These are phyloP conservation scores for Tolypocladium cylindrosporum DNA, from an alignment of 2,329 filamentous ascomycete genomes.

Conservation along the genomic window DNA sequence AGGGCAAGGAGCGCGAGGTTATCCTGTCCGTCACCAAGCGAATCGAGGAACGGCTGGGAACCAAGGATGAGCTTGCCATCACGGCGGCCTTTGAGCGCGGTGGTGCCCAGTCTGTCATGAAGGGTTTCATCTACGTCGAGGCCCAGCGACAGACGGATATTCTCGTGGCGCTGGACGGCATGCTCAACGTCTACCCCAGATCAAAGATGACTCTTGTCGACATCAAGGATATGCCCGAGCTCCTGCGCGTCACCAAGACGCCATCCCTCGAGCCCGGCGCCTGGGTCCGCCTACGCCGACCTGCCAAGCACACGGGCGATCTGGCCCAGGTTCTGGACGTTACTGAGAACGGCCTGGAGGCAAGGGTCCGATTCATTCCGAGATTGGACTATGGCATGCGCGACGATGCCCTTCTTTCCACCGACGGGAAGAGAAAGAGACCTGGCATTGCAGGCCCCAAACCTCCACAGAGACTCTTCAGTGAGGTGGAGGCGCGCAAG, in stretches of 20 bases:
- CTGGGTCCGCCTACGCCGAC: slow-evolving; percentile 80
- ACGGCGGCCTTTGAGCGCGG: slow-evolving; percentile 89
- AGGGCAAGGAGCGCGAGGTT: slow-evolving; percentile 90
- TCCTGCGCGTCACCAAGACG: slow-evolving; percentile 83
- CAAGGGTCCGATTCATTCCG: slow-evolving; percentile 78
- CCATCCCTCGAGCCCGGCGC: slow-evolving; percentile 76
- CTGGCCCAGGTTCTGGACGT: slow-evolving; percentile 87
- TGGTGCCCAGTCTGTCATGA: slow-evolving; percentile 67
- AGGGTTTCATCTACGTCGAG: slow-evolving; percentile 92
- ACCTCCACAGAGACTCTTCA: slow-evolving; percentile 85
- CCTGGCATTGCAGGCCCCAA: slow-evolving; percentile 49
- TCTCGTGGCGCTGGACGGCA: slow-evolving; percentile 67
- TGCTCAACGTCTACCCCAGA: slow-evolving; percentile 83
- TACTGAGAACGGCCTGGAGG: slow-evolving; percentile 84
- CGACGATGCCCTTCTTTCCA: slow-evolving; percentile 51
- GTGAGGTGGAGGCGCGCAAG: slow-evolving; percentile 85
- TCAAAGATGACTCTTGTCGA: slow-evolving; percentile 81
- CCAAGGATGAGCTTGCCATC: slow-evolving; percentile 73
- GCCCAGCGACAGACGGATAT: slow-evolving; percentile 82
- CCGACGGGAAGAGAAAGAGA: slow-evolving; percentile 74
- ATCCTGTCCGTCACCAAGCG: slow-evolving; percentile 82
- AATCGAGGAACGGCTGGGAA: slow-evolving; percentile 67
- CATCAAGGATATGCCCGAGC: slow-evolving; percentile 94
- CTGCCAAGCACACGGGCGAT: slow-evolving; percentile 76
- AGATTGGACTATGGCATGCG: slow-evolving; percentile 84